Evolutionary conservation across 2,329 filamentous ascomycete species (phyloP).

Genomic region (Claviceps digitariae): DNA sequence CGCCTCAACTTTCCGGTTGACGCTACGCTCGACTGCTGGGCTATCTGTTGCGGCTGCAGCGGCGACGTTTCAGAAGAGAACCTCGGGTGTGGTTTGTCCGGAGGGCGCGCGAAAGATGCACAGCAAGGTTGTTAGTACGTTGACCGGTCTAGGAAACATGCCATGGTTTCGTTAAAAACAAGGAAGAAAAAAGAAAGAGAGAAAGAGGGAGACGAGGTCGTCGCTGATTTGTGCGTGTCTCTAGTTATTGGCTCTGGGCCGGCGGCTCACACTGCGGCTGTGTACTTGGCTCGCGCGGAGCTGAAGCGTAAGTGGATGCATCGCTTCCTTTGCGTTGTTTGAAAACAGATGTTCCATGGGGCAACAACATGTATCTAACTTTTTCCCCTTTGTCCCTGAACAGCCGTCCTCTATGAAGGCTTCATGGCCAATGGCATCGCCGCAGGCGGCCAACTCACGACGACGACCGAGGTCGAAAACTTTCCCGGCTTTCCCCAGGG

Average conservation of each 20-base stretch:
- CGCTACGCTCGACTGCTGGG: conserved; percentile 61
- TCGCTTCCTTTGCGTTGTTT: no score
- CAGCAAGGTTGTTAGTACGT: conserved; percentile 78
- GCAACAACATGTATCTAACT: no score
- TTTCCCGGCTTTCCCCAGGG: conserved; percentile 87
- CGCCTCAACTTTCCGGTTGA: conserved; percentile 65
- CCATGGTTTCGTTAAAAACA: no score
- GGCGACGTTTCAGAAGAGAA: conserved; percentile 35
- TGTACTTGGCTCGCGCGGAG: conserved; percentile 91
- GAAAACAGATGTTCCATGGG: no score
- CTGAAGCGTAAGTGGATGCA: conserved; percentile 51
- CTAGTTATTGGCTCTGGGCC: conserved; percentile 83
- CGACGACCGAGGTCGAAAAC: conserved; percentile 97
- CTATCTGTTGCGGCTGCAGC: conserved; percentile 60
- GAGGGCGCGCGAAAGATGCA: conserved; percentile 57
- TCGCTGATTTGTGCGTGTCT: background rate
- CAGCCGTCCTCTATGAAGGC: conserved; percentile 86
- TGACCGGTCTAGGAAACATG: no score
- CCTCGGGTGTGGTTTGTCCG: background rate
- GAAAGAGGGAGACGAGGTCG: background rate
- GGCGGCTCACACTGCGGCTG: conserved; percentile 90
- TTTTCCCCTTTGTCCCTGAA: background rate
- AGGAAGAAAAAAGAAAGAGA: background rate
- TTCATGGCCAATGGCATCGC: conserved; percentile 97
- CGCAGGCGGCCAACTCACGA: conserved; percentile 91